A percentile compares a stretch with the other conserved stretches of the same genome.
Conservation (phyloP, 768 basidiomycete species). For the Cyclocybe aegerita region DNA sequence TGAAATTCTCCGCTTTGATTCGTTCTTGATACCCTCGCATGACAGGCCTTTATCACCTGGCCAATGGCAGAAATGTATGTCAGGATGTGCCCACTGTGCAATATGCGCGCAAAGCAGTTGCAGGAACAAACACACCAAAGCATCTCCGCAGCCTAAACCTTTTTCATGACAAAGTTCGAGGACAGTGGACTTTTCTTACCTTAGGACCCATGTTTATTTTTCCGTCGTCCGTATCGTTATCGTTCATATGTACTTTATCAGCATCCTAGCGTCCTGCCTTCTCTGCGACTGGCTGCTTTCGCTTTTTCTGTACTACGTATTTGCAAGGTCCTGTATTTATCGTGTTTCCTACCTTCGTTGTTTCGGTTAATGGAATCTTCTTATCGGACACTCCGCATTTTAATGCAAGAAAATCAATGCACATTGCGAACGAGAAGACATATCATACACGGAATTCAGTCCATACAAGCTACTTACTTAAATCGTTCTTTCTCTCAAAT, state of each 20-base stretch:
- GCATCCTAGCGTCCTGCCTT: too few relatives aligned
- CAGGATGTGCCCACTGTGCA: conserved; percentile 55
- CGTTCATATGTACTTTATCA: too few relatives aligned
- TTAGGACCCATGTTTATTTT: too few relatives aligned
- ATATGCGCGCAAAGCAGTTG: conserved; percentile 16
- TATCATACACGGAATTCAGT: background rate
- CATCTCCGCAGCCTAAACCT: background rate
- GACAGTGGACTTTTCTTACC: too few relatives aligned
- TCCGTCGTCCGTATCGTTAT: too few relatives aligned
- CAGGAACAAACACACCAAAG: background rate
- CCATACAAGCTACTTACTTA: background rate
- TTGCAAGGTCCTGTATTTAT: too few relatives aligned
- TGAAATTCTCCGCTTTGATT: background rate
- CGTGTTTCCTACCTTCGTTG: background rate
- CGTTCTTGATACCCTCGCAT: conserved; percentile 1
- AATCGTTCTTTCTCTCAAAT: too few relatives aligned
- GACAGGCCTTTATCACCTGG: conserved; percentile 66
- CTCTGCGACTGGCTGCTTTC: too few relatives aligned
- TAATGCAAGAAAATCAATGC: too few relatives aligned
- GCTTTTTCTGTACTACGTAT: too few relatives aligned
- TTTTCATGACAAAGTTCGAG: background rate
- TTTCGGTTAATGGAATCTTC: background rate
- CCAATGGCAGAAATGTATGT: conserved; percentile 72
- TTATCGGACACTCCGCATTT: too few relatives aligned
- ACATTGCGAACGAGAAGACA: background rate